Percentiles rank a stretch among this genome's conserved stretches.
Conservation (phyloP, 768 basidiomycete genomes). For the Leucocoprinus sp. region DNA sequence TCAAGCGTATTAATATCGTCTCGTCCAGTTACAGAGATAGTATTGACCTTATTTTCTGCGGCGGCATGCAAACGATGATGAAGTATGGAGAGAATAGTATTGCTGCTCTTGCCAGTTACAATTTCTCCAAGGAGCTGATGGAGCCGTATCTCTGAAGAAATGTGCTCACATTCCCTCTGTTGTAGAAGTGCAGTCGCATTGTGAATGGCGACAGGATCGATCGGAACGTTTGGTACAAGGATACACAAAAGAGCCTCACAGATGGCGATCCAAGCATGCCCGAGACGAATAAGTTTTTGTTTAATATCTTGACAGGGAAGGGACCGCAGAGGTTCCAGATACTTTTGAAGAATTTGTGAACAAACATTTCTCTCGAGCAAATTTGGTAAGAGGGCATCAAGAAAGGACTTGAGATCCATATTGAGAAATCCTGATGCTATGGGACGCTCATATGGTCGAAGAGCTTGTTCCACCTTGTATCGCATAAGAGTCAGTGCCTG, state of each 20-base stretch:
- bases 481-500: background rate
- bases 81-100: conserved; percentile 34
- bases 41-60: conserved; percentile 18
- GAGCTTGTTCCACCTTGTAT: background rate
- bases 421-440: background rate
- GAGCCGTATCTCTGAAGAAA: conserved; percentile 43
- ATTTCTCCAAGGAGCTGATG: conserved; percentile 48
- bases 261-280: conserved; percentile 50
- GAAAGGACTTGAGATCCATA: background rate
- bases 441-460: background rate
- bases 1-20: conserved; percentile 42
- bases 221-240: conserved; percentile 73
- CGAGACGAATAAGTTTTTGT: conserved; percentile 12
- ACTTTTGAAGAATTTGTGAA: background rate
- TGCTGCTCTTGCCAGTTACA: conserved; percentile 48
- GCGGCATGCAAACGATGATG: conserved; percentile 30
- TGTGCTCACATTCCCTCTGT: conserved; percentile 27
- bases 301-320: background rate
- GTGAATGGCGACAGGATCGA: conserved; percentile 77
- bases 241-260: conserved; percentile 56
- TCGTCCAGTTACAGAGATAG: conserved; percentile 25
- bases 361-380: background rate
- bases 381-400: background rate
- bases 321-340: background rate
- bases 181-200: conserved; percentile 37